Base-by-base conservation (phyloP, 495 filamentous ascomycete species). In the Parachaetomium inaequale region DNA sequence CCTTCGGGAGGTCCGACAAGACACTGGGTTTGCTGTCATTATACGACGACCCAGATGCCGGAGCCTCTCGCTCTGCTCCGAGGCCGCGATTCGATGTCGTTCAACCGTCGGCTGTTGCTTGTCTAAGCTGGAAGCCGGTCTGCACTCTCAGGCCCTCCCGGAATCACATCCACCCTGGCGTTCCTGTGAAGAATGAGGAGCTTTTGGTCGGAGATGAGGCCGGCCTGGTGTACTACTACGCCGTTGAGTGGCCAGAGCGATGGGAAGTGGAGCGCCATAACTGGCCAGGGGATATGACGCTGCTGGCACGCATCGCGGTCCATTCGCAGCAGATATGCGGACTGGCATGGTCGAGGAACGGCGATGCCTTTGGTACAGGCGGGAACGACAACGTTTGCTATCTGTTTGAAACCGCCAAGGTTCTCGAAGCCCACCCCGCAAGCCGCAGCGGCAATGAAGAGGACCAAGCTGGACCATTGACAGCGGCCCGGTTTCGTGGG, bases 301-400 rank as follows among this genome's bases (percentile, higher is more conserved):
- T 96, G 26, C 73, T 96, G 42, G 88, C 87, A 14, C 85, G 87
- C 63, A 88, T 98, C 58, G 78, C 79, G 6, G 84, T 91, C 2
- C 95, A 98, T 75, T 84, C 78, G 8, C 92, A 97, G 71, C 93
- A 97, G 68, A 86, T 98, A 25, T 98, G 94, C 71, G 93, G 94
- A 4, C 79, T 98, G 14, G 81, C 91, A 1, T 98, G 94, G 92
- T 96, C 91, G 2, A 78, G 77, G 29, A 85, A 91, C 67, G 89
- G 91, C 1, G 78, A 80, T 0, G 82, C 84, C 52, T 92, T 98
- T 72, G 92, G 90, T 32, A 90, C 89, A 11, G 93, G 93, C 14
- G 92, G 91, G 47, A 97, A 98, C 70, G 94, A 98, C 75, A 97
- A 98, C 67, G 70, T 81, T 0, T 94, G 92, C 64, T 89, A 87